Base-by-base conservation (phyloP, 805 yeast species). In the Lipomyces orientalis region DNA sequence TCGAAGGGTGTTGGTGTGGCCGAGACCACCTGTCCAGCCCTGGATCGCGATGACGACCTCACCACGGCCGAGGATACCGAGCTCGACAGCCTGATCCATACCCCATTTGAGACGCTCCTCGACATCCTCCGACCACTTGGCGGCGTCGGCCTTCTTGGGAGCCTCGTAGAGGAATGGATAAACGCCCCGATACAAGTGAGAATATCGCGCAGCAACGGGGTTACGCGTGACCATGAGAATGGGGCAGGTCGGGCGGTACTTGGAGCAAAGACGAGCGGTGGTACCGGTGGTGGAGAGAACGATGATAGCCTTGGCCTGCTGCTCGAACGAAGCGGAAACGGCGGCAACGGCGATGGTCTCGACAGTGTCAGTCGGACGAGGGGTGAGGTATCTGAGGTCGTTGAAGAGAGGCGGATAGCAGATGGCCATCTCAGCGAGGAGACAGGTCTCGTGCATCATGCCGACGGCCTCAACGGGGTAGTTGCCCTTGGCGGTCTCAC, bases 401-500 rank as follows among this genome's bases (percentile, higher is more conserved):
- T 91, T 90, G 85, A 89, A 93, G 75, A 88, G 82, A 51, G 85
- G 81, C 76, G 84, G 86, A 87, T 95, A 92, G 76, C 98, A 91
- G 80, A 94, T 88, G 75, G 97, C 97, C 85, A 90, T 90, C 87
- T 95, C 99, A 77, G 99, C 98, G 78, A 92, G 89, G 78, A 94
- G 82, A 78, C 96, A 88, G 73, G 98, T 95, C 86, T 93, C 94
- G 84, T 93, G 97, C 99, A 95, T 95, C 93, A 95, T 93, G 75
- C 93, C 86, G 73, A 95, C 99, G 72, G 99, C 97, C 86, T 95
- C 97, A 72, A 89, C 82, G 81, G 99, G 99, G 86, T 95, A 95
- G 87, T 88, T 88, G 86, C 99, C 99, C 89, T 95, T 95, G 79
- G 99, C 99, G 77, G 99, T 95, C 86, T 95, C 99, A 81, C 99